These are phyloP conservation scores for Diplocarpon rosae DNA, from an alignment of 2,329 filamentous ascomycete genomes.

Conservation along the genomic window DNA sequence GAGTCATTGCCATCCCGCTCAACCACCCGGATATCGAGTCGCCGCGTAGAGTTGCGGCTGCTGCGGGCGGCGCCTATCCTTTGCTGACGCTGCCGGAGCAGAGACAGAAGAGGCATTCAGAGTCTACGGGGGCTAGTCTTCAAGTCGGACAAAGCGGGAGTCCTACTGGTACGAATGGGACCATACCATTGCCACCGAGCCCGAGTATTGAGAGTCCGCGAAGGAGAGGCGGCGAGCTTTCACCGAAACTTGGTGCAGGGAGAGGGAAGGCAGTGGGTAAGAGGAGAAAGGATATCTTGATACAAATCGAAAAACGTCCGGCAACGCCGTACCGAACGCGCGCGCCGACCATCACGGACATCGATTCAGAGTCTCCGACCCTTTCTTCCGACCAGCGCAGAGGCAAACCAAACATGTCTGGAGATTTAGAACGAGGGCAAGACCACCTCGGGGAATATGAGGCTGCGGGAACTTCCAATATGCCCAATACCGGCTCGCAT, in stretches of 20 bases:
- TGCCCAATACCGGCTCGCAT: conserved; percentile 20
- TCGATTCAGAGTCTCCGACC: conserved; percentile 9
- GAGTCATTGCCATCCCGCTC: conserved; percentile 23
- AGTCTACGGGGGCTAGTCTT: conserved; percentile 32
- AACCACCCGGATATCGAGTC: conserved; percentile 23
- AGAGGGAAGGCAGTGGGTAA: conserved; percentile 22
- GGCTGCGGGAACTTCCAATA: conserved; percentile 15
- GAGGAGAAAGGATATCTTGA: conserved; percentile 2
- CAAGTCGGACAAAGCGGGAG: conserved; percentile 35
- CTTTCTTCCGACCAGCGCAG: conserved; percentile 20
- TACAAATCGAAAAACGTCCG: conserved; percentile 5
- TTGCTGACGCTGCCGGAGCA: conserved; percentile 46
- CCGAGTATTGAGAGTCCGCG: conserved; percentile 25
- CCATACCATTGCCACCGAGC: conserved; percentile 25
- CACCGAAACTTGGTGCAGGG: conserved; percentile 21
- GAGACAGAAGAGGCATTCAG: conserved; percentile 40
- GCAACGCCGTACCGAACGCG: conserved; percentile 11
- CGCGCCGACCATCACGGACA: conserved; percentile 10
- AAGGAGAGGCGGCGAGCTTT: conserved; percentile 22
- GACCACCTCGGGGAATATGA: conserved; percentile 17
- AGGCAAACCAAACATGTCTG: conserved; percentile 19
- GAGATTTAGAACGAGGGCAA: conserved; percentile 25
- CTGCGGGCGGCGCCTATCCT: conserved; percentile 31
- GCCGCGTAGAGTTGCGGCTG: conserved; percentile 18
- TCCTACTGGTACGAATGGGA: conserved; percentile 20